Conservation (phyloP, 1,284 basidiomycete species). For the Rhodotorula sp. region DNA sequence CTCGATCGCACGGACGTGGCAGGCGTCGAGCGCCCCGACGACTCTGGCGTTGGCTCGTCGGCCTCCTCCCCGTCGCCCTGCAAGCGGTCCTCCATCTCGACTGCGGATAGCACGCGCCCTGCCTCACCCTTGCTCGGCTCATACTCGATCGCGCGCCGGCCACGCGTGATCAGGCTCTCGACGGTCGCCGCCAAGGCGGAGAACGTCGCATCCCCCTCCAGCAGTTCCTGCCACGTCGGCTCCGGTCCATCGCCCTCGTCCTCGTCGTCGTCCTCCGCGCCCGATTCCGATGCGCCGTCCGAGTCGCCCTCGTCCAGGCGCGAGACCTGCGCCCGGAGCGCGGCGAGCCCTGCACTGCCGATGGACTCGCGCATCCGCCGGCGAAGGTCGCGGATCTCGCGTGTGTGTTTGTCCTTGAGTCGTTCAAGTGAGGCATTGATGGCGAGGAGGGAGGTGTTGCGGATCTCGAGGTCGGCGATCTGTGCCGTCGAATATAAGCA, state of each 20-base stretch:
- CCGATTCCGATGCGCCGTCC: neutral
- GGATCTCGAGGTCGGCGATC: constrained; percentile 55
- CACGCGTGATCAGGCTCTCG: constrained; percentile 39
- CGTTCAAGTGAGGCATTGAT: constrained; percentile 54
- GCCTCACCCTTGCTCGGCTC: constrained; percentile 7
- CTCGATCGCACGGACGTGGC: neutral
- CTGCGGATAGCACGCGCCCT: constrained; percentile 26
- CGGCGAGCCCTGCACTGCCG: constrained; percentile 2
- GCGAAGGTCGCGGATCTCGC: constrained; percentile 50
- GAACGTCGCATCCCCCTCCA: constrained; percentile 40
- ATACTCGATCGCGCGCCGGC: constrained; percentile 37
- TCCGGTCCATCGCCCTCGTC: constrained; percentile 10
- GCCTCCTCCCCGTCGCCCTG: constrained; percentile 6
- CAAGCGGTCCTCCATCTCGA: constrained; percentile 31
- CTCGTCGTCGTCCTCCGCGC: constrained; percentile 12
- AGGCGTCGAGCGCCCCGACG: neutral
- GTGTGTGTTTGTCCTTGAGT: constrained; percentile 51
- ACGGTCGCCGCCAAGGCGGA: constrained; percentile 35
- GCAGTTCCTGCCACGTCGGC: constrained; percentile 42
- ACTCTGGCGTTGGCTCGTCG: neutral
- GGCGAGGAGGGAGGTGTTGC: constrained; percentile 53
- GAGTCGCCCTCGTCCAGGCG: constrained; percentile 13
- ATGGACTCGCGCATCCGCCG: constrained; percentile 39
- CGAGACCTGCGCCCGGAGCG: neutral
- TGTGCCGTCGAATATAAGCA: constrained; percentile 5